A percentile compares a stretch with the other conserved stretches of the same genome.
Conservation (phyloP, 148 eudicot species). For the Limonium bicolor region DNA sequence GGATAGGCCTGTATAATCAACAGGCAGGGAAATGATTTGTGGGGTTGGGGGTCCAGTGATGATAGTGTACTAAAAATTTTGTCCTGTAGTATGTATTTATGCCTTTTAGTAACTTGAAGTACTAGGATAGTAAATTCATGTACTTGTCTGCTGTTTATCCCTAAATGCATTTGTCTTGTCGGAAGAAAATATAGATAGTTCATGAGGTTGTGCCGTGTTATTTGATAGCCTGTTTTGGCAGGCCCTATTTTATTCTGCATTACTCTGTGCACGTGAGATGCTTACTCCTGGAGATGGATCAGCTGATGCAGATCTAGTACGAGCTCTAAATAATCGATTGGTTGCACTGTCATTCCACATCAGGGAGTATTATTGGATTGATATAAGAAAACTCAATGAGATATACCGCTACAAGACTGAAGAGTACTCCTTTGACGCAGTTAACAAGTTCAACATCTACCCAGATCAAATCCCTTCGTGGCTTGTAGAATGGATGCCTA, state of each 20-base stretch:
- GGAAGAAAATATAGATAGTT: too few species aligned
- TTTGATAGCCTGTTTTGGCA: constrained; percentile 13
- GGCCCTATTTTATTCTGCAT: constrained; percentile 46
- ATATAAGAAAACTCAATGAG: constrained; percentile 40
- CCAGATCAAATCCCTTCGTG: constrained; percentile 56
- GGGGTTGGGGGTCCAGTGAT: too few species aligned
- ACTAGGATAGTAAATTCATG: too few species aligned
- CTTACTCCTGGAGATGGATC: constrained; percentile 42
- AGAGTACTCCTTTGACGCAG: constrained; percentile 52
- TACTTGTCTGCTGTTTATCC: too few species aligned
- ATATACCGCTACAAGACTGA: constrained; percentile 58
- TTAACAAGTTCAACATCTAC: constrained; percentile 55
- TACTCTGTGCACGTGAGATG: constrained; percentile 49
- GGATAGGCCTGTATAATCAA: too few species aligned
- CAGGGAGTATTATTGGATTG: constrained; percentile 47
- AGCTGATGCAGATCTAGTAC: constrained; percentile 37
- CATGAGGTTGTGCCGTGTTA: too few species aligned
- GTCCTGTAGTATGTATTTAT: too few species aligned
- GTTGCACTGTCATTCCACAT: constrained; percentile 51
- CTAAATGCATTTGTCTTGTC: too few species aligned
- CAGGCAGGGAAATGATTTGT: too few species aligned
- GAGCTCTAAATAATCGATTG: constrained; percentile 41
- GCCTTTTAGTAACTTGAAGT: too few species aligned
- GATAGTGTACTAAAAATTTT: too few species aligned
- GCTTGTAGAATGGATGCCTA: constrained; percentile 52